Evolutionary conservation across 495 filamentous ascomycete species (phyloP), one percentile per base, ranked within the genome.

Genomic region (Viridothelium virens): DNA sequence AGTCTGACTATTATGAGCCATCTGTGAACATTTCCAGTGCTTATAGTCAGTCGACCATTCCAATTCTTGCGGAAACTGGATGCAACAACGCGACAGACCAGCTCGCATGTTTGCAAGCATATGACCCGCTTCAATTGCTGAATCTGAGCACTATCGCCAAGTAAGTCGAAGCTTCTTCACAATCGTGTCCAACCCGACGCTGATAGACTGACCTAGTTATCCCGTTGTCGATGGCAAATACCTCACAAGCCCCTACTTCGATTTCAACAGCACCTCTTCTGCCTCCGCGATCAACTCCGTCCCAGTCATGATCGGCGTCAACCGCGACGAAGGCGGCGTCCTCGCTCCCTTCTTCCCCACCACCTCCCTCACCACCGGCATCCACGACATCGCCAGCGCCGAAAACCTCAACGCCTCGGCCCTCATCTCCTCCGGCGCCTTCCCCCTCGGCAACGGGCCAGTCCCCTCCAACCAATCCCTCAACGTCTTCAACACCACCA

Each of bases 331-430:
- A 56, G 66, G n/a, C 2, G 62, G 65, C 14, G 68, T 69, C 34
- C 63, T 67, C 2, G 46, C 59, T 44, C 65, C 67, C 38, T 67
- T 61, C 41, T 63, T 66, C 47, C 38, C 31, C 16, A 70, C 53
- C 63, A 66, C 71, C 48, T 47, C 70, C 66, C 65, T 71, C 33
- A 67, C 66, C 47, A 69, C 69, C 7, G 81, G 80, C 56, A 64
- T 70, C 36, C 56, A 25, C n/a, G 64, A 69, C 63, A 41, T 44
- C 63, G n/a, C 56, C n/a, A 16, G 11, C 56, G 59, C 70, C 44
- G 50, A 63, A 16, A 41, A 33, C 34, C 25, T 66, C 9, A 50
- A 46, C 14, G 59, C 61, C n/a, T 36, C 61, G n/a, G 37, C 67
- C 14, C 11, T 53, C 37, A 16, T 38, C 47, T 34, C 48, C 36